These are phyloP conservation scores for Phytophthora macrochlamydospora DNA, from an alignment of 352 stramenopile species.

Conservation along the genomic window DNA sequence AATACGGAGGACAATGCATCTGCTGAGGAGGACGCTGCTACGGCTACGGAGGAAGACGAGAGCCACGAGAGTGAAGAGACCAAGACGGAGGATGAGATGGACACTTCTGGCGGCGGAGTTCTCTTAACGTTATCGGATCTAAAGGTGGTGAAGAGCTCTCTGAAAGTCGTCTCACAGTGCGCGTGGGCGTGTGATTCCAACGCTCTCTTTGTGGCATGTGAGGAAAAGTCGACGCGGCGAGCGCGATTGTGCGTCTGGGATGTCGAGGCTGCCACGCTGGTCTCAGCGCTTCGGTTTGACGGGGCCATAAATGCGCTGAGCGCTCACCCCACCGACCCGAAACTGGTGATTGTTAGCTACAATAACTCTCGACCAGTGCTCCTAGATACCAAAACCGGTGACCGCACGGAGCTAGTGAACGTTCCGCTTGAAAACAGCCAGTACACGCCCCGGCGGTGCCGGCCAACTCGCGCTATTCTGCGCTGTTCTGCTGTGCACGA, in stretches of 20 bases:
- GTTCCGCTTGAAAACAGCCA: conserved; percentile 57
- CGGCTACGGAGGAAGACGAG: conserved; percentile 41
- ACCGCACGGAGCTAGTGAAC: conserved; percentile 32
- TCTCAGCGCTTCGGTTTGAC: conserved; percentile 66
- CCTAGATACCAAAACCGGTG: conserved; percentile 49
- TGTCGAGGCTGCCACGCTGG: conserved; percentile 56
- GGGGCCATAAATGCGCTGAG: conserved; percentile 58
- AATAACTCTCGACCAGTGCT: conserved; percentile 63
- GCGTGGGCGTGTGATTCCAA: conserved; percentile 72
- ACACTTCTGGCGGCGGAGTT: conserved; percentile 6
- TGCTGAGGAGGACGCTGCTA: conserved; percentile 35
- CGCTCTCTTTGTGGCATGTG: conserved; percentile 66
- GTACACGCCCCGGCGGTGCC: conserved; percentile 51
- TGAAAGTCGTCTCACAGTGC: conserved; percentile 72
- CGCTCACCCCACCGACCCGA: conserved; percentile 57
- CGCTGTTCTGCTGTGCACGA: conserved; percentile 53
- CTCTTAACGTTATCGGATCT: conserved; percentile 55
- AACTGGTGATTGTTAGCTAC: conserved; percentile 61
- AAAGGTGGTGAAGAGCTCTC: conserved; percentile 46
- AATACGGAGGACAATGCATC: conserved; percentile 33
- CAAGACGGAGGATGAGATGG: conserved; percentile 21
- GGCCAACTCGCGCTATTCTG: conserved; percentile 58
- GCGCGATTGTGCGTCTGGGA: conserved; percentile 75
- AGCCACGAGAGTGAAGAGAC: conserved; percentile 24
- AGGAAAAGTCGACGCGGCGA: conserved; percentile 65